A percentile compares a stretch with the other conserved stretches of the same genome.
phyloP scores from a whole-genome alignment of 169 alveolate genomes.

The Cryptosporidium ryanae region DNA sequence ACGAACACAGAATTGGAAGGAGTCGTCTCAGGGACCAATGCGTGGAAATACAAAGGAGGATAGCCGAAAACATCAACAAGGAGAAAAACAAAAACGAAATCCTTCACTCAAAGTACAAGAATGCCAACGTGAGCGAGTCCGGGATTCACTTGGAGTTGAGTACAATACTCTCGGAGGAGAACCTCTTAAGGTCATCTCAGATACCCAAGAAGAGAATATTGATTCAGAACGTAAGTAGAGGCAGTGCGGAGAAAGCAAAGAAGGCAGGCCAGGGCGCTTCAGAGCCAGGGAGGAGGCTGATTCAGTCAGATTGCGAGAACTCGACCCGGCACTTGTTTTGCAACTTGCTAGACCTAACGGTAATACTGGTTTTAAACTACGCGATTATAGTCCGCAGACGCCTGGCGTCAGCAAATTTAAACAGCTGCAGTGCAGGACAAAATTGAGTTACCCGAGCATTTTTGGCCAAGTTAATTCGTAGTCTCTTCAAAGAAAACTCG shows the following conservation, averaged over 20 bases:
- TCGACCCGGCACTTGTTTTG: too few species aligned
- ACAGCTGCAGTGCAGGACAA: too few species aligned
- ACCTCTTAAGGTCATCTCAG: slow-evolving; percentile 5
- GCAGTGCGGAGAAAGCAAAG: not conserved
- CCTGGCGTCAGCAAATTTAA: too few species aligned
- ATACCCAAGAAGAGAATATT: slow-evolving; percentile 7
- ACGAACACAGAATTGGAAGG: slow-evolving; percentile 1
- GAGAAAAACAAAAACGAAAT: not conserved
- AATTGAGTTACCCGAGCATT: too few species aligned
- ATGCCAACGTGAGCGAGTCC: not conserved
- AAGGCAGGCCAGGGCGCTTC: not conserved
- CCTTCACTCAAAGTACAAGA: not conserved
- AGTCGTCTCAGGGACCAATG: slow-evolving; percentile 5
- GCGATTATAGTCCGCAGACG: too few species aligned
- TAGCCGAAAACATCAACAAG: slow-evolving; percentile 2
- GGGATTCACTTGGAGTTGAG: slow-evolving; percentile 19
- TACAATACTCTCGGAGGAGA: slow-evolving; percentile 56
- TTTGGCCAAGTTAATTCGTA: too few species aligned
- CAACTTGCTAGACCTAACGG: too few species aligned
- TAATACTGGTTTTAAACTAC: too few species aligned
- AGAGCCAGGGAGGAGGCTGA: not conserved
- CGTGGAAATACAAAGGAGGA: slow-evolving; percentile 16
- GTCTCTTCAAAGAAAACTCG: too few species aligned
- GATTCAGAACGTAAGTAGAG: not conserved
- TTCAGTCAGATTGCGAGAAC: too few species aligned